These are phyloP conservation scores for Bullera alba DNA, from an alignment of 768 basidiomycete genomes.

Conservation along the genomic window DNA sequence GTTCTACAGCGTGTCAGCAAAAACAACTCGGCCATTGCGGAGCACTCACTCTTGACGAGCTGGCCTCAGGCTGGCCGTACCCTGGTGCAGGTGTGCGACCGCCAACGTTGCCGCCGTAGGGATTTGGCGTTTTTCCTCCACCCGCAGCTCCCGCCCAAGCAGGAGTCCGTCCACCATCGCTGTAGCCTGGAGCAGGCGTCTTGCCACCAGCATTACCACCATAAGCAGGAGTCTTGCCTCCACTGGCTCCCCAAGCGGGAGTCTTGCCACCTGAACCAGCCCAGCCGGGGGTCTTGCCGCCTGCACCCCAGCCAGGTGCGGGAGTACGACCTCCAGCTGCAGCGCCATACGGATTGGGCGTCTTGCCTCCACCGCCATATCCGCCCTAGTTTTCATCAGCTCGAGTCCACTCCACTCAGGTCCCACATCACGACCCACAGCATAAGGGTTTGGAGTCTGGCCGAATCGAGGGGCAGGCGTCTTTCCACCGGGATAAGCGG, in stretches of 20 bases:
- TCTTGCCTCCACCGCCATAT: constrained; percentile 39
- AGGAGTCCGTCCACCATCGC: constrained; percentile 26
- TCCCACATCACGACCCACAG: constrained; percentile 14
- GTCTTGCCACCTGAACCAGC: constrained; percentile 29
- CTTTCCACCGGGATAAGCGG: constrained; percentile 30
- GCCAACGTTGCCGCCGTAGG: constrained; percentile 15
- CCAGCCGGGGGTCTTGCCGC: constrained; percentile 36
- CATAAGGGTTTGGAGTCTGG: constrained; percentile 68
- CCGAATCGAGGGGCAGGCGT: constrained; percentile 52
- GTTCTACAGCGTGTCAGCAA: constrained; percentile 5
- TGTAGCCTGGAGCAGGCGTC: constrained; percentile 17
- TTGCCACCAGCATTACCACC: constrained; percentile 24
- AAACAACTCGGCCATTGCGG: background rate
- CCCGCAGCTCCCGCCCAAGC: constrained; percentile 8
- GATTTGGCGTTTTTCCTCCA: constrained; percentile 22
- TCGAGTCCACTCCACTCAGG: background rate
- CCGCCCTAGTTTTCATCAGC: background rate
- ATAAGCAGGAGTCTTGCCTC: constrained; percentile 53
- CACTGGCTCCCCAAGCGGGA: constrained; percentile 29
- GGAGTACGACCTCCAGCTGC: constrained; percentile 26
- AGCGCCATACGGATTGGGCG: constrained; percentile 55
- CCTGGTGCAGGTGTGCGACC: constrained; percentile 25
- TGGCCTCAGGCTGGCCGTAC: constrained; percentile 14
- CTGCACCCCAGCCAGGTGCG: constrained; percentile 20
- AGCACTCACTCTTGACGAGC: constrained; percentile 23